Evolutionary conservation across 176 grass and related monocot genomes (phyloP).

Genomic region (Tillandsia fasciculata): DNA sequence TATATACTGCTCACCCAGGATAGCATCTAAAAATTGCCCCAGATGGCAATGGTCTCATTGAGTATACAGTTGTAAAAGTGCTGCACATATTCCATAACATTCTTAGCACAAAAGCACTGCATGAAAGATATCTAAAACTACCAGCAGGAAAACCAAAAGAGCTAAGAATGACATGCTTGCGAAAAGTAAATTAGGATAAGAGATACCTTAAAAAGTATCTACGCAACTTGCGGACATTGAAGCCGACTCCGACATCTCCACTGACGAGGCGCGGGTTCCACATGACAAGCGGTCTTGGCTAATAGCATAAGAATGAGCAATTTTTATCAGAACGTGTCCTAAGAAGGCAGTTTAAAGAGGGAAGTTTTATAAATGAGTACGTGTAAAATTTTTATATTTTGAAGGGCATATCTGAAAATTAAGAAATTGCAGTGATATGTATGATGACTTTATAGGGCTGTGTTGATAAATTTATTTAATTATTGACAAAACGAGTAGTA

Average conservation of each 20-base stretch:
- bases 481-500: constrained; percentile 19
- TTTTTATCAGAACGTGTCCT: neutral
- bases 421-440: neutral
- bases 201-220: constrained; percentile 76
- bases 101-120: constrained; percentile 3
- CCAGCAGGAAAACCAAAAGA: neutral
- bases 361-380: neutral
- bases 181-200: constrained; percentile 3
- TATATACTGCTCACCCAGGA: constrained; percentile 45
- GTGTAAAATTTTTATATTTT: neutral
- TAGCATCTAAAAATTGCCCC: constrained; percentile 91
- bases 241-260: constrained; percentile 90
- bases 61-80: constrained; percentile 93
- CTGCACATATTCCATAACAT: constrained; percentile 30
- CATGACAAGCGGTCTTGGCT: constrained; percentile 90
- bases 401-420: neutral
- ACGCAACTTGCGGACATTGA: constrained; percentile 83
- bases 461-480: neutral
- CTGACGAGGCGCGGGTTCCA: constrained; percentile 97
- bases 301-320: constrained; percentile 41
- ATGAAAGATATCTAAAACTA: neutral
- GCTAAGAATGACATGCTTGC: neutral
- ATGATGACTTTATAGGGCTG: neutral
- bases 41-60: constrained; percentile 73
- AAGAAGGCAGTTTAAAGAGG: no score